Evolutionary conservation across 1,284 basidiomycete genomes (phyloP).

Genomic region (Hymenochaete sp.): DNA sequence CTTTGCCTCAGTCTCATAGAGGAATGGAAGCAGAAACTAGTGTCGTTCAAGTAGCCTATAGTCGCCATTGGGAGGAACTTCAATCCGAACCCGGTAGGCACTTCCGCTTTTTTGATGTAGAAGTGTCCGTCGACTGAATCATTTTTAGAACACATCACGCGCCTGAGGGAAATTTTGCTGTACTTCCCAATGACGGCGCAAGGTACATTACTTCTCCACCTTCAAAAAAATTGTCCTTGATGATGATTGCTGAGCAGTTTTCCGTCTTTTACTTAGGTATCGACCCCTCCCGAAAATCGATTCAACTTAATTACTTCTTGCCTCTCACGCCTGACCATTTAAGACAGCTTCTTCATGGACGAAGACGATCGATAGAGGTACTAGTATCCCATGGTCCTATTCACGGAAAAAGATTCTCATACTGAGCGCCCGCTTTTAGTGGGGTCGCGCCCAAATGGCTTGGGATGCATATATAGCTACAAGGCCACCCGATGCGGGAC

Average conservation of each 20-base stretch:
- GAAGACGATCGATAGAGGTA: slow-evolving; percentile 65
- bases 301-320: slow-evolving; percentile 45
- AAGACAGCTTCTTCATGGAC: slow-evolving; percentile 40
- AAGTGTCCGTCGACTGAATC: slow-evolving; percentile 24
- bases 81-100: background rate
- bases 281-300: slow-evolving; percentile 28
- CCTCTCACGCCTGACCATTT: slow-evolving; percentile 39
- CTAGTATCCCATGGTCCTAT: no score
- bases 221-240: background rate
- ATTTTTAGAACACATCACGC: slow-evolving; percentile 32
- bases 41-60: no score
- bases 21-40: no score
- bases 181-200: slow-evolving; percentile 51
- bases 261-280: slow-evolving; percentile 27
- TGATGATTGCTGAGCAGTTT: background rate
- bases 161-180: slow-evolving; percentile 38
- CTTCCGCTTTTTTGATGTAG: no score
- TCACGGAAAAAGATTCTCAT: background rate
- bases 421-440: slow-evolving; percentile 39
- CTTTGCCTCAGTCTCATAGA: no score
- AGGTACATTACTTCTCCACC: slow-evolving; percentile 31
- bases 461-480: slow-evolving; percentile 38
- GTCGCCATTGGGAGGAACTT: no score
- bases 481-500: background rate
- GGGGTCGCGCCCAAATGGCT: slow-evolving; percentile 51